phyloP scores from a whole-genome alignment of 73 alveolate species.

The Tetrahymena elliotti region DNA sequence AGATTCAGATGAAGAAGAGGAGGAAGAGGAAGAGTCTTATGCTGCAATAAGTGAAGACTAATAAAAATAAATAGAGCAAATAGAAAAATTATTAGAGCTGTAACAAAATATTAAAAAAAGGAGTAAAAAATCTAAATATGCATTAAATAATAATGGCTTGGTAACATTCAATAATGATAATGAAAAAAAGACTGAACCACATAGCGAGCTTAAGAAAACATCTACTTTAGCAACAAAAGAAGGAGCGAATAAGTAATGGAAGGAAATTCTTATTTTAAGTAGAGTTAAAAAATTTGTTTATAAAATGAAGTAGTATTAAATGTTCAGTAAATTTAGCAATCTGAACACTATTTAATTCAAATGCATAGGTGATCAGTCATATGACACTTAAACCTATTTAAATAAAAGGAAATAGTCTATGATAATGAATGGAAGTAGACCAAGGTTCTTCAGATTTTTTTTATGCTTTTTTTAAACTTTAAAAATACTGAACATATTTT shows the following conservation, averaged over 20 bases:
- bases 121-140: not conserved
- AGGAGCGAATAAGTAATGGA: not conserved
- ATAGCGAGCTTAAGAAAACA: not conserved
- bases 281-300: not conserved
- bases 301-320: not conserved
- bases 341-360: not conserved
- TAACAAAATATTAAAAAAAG: not conserved
- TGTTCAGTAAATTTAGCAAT: not conserved
- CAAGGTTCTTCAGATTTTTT: not conserved
- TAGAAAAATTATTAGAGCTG: not conserved
- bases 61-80: not conserved
- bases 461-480: not conserved
- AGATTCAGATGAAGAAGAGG: not conserved
- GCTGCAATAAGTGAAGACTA: not conserved
- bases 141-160: not conserved
- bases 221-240: not conserved
- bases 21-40: not conserved
- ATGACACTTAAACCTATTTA: not conserved
- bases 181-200: not conserved
- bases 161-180: not conserved
- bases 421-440: not conserved
- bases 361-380: not conserved
- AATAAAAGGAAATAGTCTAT: not conserved
- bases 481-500: not conserved
- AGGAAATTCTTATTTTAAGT: not conserved